phyloP scores from a whole-genome alignment of 2,329 filamentous ascomycete genomes.

The Cladosporium cucumerinum region DNA sequence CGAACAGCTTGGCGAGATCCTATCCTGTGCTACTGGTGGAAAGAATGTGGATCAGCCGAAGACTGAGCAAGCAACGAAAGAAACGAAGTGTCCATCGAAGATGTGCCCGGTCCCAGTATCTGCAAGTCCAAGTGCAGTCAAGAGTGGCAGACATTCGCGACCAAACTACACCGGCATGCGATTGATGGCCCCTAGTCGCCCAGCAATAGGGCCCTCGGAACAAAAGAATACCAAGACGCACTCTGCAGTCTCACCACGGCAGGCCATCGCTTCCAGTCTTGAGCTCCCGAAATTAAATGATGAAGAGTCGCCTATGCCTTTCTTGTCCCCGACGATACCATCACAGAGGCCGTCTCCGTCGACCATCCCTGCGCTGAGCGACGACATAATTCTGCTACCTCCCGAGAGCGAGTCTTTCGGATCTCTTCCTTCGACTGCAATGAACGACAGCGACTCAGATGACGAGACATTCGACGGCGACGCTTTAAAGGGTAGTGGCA shows the following conservation, averaged over 20 bases:
- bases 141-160: not conserved
- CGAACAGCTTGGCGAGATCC: not conserved
- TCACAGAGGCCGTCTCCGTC: slow-evolving; percentile 24
- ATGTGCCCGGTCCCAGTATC: slow-evolving; percentile 1
- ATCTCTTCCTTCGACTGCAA: slow-evolving; percentile 40
- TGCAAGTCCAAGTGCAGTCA: not conserved
- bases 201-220: not conserved
- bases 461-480: slow-evolving; percentile 64
- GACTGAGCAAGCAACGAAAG: not conserved
- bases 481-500: slow-evolving; percentile 43
- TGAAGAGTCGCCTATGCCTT: slow-evolving; percentile 30
- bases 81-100: not conserved
- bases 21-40: not conserved
- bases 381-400: slow-evolving; percentile 53
- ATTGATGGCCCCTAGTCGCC: slow-evolving; percentile 16
- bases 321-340: slow-evolving; percentile 32
- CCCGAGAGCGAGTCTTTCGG: slow-evolving; percentile 54
- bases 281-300: slow-evolving; percentile 26
- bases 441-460: slow-evolving; percentile 36
- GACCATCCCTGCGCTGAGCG: slow-evolving; percentile 48
- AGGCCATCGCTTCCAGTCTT: slow-evolving; percentile 29
- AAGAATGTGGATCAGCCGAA: not conserved
- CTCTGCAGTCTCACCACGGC: not conserved
- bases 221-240: slow-evolving; percentile 2
- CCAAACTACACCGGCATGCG: not conserved